Evolutionary conservation across 139 green algal genomes (phyloP), one percentile per base, ranked within the genome.

Genomic region (Volvox reticuliferus): DNA sequence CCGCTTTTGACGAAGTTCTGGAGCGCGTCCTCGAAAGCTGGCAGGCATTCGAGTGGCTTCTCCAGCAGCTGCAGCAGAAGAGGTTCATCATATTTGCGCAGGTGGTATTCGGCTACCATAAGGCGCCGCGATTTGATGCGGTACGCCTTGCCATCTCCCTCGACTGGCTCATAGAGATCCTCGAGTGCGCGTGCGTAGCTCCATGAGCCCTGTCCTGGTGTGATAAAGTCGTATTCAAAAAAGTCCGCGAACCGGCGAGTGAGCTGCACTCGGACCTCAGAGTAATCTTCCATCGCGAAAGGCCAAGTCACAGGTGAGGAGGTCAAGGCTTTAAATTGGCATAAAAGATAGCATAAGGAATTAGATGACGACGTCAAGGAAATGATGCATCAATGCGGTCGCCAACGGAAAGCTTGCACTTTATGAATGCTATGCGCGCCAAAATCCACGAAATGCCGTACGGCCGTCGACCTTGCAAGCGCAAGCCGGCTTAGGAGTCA

Each of bases 1-100:
- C 94, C 90, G 65, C 91, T 90, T 76, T 94, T 94, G 18, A 92
- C 71, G 67, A 90, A 93, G 61, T 99, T 98, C 22, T 95, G 93
- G 19, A 99, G 91, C 6, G 98, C 98, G 73, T 99, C 97, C 88
- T 99, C 95, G 80, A 99, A 98, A 1, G 97, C 92, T 26, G 93
- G 95, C 62, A 99, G 77, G 90, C 94, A 96, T 79, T 98, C 97
- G 26, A 91, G 91, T 1, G 98, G 98, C 32, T 94, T 88, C 55
- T 93, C 79, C 30, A 99, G 87, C 55, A 99, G 80, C 32, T 93
- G 91, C 68, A 92, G 73, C 82, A 97, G 94, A 85, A 99, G 95
- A 12, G 94, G 86, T 35, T 92, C 88, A 73, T 98, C 96, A 91
- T 95, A 98, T 87, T 97, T 93, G 26, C 95, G 93, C 33, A 99